Base-by-base conservation (phyloP, 1,284 basidiomycete species). In the Leucoagaricus sp. region DNA sequence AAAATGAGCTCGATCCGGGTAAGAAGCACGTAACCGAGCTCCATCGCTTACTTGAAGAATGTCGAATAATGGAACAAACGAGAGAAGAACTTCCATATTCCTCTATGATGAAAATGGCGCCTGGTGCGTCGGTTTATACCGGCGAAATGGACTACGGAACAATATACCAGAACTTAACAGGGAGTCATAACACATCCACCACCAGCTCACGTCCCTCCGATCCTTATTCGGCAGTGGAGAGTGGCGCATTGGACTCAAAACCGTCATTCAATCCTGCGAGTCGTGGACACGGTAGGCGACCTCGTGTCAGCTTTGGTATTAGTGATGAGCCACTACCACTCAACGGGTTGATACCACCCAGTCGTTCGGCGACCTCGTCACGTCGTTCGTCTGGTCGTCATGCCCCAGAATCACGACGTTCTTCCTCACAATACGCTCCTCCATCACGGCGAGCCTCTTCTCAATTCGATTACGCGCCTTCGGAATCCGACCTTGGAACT, bases 11-110 rank as follows among this genome's bases (percentile, higher is more conserved):
- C 17, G 65, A 65, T 5, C 71, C 74, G 4, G 73, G 71, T 13
- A 74, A 71, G 4, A 72, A 71, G 10, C 69, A 70, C 8, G 71
- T 62, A 4, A 72, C 68, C 6, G 64, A 64, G 19, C 61, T 73
- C 44, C 64, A 66, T 6, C 61, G 61, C 15, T 48, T 73, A 29
- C 50, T 73, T 40, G 66, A 72, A 25, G 71, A 73, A 57, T 70
- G 69, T 29, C 59, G 72, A 7, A 63, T 64, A 17, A 73, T 73
- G 72, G 68, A 58, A n/a, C 49, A 51, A 31, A 47, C 63, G 9
- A 58, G 63, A 49, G 62, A 61, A 23, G 49, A 50, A 17, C 17
- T 57, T n/a, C 55, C 55, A 1, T 57, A 57, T 33, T 31, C 55
- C 4, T 57, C 55, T 6, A 45, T 57, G 55, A 57, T 51, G 49